Conservation (phyloP, 495 filamentous ascomycete species). For the Neurospora cerealis region DNA sequence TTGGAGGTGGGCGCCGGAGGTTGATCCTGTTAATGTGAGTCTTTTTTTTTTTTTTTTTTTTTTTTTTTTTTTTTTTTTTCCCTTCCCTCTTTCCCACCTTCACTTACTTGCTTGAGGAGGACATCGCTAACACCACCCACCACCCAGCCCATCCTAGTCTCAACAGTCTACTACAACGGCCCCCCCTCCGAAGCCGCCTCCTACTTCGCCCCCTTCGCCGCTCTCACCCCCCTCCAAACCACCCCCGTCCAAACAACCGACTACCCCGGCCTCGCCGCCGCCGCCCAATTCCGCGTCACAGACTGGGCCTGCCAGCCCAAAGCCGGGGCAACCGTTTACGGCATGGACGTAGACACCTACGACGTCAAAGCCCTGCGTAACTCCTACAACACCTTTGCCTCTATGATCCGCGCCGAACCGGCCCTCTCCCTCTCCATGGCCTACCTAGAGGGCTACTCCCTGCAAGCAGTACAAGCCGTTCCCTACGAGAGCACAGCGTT, state of each 20-base stretch:
- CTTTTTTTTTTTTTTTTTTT: too few relatives aligned
- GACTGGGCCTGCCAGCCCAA: slow-evolving; percentile 30
- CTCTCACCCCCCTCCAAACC: slow-evolving; percentile 25
- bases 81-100: neutral
- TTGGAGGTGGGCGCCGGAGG: slow-evolving; percentile 28
- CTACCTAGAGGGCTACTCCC: slow-evolving; percentile 45
- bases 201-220: slow-evolving; percentile 34
- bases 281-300: slow-evolving; percentile 25
- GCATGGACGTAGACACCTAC: slow-evolving; percentile 34
- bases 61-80: too few relatives aligned
- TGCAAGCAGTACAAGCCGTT: slow-evolving; percentile 32
- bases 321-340: slow-evolving; percentile 31
- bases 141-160: slow-evolving; percentile 31
- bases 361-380: slow-evolving; percentile 30
- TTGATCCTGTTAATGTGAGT: slow-evolving; percentile 30
- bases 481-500: slow-evolving; percentile 31
- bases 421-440: slow-evolving; percentile 29
- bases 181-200: slow-evolving; percentile 20
- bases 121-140: neutral
- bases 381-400: slow-evolving; percentile 32
- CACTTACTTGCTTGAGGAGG: too few relatives aligned
- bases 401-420: slow-evolving; percentile 5
- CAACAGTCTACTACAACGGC: slow-evolving; percentile 39
- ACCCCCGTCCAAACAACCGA: slow-evolving; percentile 14
- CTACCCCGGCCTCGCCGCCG: slow-evolving; percentile 33